phyloP scores from a whole-genome alignment of 148 eudicot species.

The Rhododendron molle region DNA sequence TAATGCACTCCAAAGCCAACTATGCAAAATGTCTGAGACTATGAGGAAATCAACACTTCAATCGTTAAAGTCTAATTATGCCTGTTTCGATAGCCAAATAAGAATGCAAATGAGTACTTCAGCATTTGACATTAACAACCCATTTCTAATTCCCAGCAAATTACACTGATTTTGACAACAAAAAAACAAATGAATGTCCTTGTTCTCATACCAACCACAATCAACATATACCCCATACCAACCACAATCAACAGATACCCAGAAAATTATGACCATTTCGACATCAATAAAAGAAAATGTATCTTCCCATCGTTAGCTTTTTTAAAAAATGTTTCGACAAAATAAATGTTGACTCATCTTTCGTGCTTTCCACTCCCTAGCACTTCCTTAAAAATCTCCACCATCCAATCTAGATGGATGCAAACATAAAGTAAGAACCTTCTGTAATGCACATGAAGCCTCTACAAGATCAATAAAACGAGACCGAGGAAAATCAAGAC shows the following conservation, averaged over 20 bases:
- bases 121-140: background rate
- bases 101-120: too few species aligned
- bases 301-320: background rate
- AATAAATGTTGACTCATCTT: background rate
- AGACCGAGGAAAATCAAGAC: background rate
- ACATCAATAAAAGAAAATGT: background rate
- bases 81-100: too few species aligned
- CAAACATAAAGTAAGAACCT: background rate
- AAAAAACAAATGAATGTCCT: too few species aligned
- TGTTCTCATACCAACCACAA: too few species aligned
- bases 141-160: background rate
- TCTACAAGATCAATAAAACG: background rate
- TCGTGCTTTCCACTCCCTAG: background rate
- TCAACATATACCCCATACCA: too few species aligned
- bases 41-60: too few species aligned
- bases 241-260: too few species aligned
- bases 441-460: background rate
- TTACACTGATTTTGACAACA: background rate
- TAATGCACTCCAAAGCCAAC: too few species aligned
- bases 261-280: too few species aligned
- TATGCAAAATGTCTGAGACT: too few species aligned
- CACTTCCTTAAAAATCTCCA: background rate
- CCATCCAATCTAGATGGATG: background rate
- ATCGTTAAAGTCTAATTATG: too few species aligned
- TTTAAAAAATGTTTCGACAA: background rate